Conservation (phyloP, 768 basidiomycete genomes). For the Mrakia blollopis region DNA sequence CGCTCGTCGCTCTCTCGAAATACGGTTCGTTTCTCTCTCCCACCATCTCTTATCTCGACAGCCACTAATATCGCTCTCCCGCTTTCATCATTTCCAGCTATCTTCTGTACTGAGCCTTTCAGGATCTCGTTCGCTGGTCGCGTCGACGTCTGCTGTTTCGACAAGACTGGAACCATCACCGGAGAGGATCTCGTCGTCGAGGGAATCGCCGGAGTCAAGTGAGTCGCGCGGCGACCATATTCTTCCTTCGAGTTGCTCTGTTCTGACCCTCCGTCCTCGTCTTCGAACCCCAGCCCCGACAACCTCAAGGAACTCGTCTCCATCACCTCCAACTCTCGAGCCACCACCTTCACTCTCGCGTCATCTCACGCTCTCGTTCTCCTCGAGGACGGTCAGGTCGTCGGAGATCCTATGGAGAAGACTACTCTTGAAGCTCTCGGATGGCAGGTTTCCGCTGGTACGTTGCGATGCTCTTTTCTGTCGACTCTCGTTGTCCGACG, state of each 20-base stretch:
- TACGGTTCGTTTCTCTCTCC: constrained; percentile 56
- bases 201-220: constrained; percentile 89
- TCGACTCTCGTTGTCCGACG: not conserved
- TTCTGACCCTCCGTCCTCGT: not conserved
- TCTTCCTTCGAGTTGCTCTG: not conserved
- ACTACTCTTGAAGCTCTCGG: constrained; percentile 85
- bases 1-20: constrained; percentile 86
- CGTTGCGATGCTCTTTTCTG: constrained; percentile 35
- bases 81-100: constrained; percentile 56
- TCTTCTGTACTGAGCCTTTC: constrained; percentile 99
- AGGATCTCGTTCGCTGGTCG: constrained; percentile 92
- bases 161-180: constrained; percentile 98
- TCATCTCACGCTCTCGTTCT: constrained; percentile 91
- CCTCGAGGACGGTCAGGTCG: constrained; percentile 86
- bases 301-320: constrained; percentile 66
- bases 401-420: constrained; percentile 99
- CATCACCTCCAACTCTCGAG: constrained; percentile 67
- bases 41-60: not conserved
- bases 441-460: constrained; percentile 69
- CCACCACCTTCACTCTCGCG: constrained; percentile 82
- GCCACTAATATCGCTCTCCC: not conserved
- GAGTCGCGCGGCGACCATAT: constrained; percentile 44
- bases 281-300: constrained; percentile 47
- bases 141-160: constrained; percentile 97
- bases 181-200: constrained; percentile 91